Base-by-base conservation (phyloP, 1,284 basidiomycete genomes). In the Wallemia mellicola region DNA sequence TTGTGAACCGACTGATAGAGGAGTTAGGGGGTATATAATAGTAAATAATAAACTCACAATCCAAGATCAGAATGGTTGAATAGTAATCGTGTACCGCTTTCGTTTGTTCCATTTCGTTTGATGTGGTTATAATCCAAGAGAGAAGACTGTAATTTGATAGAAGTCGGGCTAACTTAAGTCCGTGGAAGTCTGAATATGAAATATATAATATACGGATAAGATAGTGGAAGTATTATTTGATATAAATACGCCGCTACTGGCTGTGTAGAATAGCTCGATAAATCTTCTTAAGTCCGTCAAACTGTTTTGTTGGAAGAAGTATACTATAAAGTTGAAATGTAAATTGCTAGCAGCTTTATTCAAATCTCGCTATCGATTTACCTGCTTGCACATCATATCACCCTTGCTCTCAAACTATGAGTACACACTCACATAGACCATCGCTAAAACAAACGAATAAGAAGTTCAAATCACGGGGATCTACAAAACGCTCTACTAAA, bases 31-130 rank as follows among this genome's bases (percentile, higher is more conserved):
- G 24, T 22, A 59, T 38, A 57, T n/a, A 2, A 56, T 5, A 64
- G 74, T 63, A 65, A 89, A 86, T 78, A 95, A 89, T 54, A 88
- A 96, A 63, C 92, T 92, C 71, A 98, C 38, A 98, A 71, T 98
- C 92, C 58, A 98, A 76, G 67, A 98, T 96, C 58, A 96, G 80
- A 67, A 98, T 82, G 58, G 91, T 91, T 69, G 95, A 89, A 70
- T 95, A 95, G 67, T 91, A 82, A 70, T 88, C 84, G 73, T 95
- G 89, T 64, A 94, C 94, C 63, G 73, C 73, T 59, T 71, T 48
- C 5, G 38, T 27, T 57, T 57, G 56, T 11, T 57, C 28, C 28
- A 30, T 30, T 27, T 27, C 22, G 24, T 5, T 27, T 7, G 26
- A 7, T 24, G 26, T 56, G 22, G 54, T 32, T 32, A 32, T 32